Evolutionary conservation across 805 yeast genomes (phyloP).

Genomic region (Yamadazyma philogaea): DNA sequence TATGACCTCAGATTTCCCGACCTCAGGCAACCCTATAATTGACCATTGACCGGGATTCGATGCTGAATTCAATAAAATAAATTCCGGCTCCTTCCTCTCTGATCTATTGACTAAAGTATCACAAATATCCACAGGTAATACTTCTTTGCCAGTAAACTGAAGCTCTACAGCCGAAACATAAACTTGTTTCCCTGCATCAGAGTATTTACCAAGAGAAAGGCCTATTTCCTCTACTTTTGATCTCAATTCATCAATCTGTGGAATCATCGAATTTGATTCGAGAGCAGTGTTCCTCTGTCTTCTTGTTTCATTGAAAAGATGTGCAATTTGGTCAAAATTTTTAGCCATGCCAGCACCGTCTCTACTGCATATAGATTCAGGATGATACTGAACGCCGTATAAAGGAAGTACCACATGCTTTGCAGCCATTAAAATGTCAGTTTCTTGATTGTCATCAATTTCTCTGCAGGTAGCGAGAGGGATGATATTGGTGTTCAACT

Average conservation of each 20-base stretch:
- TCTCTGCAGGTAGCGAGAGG: constrained; percentile 64
- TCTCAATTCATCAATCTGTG: constrained; percentile 1
- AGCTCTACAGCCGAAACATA: constrained; percentile 16
- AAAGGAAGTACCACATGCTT: constrained; percentile 60
- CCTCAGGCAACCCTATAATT: constrained; percentile 69
- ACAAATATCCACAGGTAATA: constrained; percentile 48
- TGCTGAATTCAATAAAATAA: constrained; percentile 72
- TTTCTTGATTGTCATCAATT: not conserved
- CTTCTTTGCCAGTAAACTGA: constrained; percentile 11
- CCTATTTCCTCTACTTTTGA: constrained; percentile 9
- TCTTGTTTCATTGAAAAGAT: constrained; percentile 23
- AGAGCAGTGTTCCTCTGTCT: constrained; percentile 13
- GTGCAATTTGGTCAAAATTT: constrained; percentile 60
- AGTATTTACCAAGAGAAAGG: constrained; percentile 5
- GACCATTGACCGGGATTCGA: constrained; percentile 86
- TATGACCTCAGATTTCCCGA: constrained; percentile 43
- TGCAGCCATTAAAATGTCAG: constrained; percentile 73
- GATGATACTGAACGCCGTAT: constrained; percentile 96
- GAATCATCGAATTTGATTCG: not conserved
- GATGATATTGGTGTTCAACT: constrained; percentile 32
- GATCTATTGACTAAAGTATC: constrained; percentile 33
- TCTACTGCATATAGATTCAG: constrained; percentile 86
- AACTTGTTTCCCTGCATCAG: not conserved
- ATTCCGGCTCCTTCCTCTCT: constrained; percentile 33
- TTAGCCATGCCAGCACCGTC: constrained; percentile 56